These are phyloP conservation scores for Multifurca ochricompacta DNA, from an alignment of 768 basidiomycete genomes.

Conservation along the genomic window DNA sequence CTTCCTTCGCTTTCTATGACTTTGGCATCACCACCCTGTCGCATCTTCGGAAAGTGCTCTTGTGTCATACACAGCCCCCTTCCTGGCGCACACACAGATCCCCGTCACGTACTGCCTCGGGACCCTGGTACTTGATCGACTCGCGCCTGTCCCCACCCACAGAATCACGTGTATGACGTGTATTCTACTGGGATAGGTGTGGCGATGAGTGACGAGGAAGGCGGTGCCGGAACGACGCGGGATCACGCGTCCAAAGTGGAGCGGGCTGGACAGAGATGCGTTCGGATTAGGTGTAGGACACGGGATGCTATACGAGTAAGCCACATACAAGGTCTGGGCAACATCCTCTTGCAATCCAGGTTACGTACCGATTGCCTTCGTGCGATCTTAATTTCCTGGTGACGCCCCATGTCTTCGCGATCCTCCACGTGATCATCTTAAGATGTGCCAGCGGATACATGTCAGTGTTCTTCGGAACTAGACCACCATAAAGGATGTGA, in stretches of 20 bases:
- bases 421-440: background rate
- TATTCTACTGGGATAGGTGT: slow-evolving; percentile 3
- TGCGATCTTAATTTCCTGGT: slow-evolving; percentile 5
- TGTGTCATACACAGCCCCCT: background rate
- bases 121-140: slow-evolving; percentile 9
- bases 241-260: background rate
- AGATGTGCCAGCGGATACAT: background rate
- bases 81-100: slow-evolving; percentile 5
- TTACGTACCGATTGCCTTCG: background rate
- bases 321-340: background rate
- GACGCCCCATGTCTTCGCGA: slow-evolving; percentile 1
- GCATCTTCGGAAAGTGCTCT: slow-evolving; percentile 1
- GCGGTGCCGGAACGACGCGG: slow-evolving; percentile 17
- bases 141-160: background rate
- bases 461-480: slow-evolving; percentile 13
- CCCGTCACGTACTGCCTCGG: slow-evolving; percentile 15
- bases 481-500: slow-evolving; percentile 13
- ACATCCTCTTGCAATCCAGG: background rate
- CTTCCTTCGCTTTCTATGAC: slow-evolving; percentile 16
- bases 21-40: background rate
- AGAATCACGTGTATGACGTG: background rate
- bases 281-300: background rate
- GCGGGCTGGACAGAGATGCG: slow-evolving; percentile 5
- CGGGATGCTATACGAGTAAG: slow-evolving; percentile 6
- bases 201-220: slow-evolving; percentile 12